Percentiles rank a stretch among this genome's conserved stretches.
Evolutionary conservation across 306 rosid species (phyloP).

Genomic region (Rosa persica): DNA sequence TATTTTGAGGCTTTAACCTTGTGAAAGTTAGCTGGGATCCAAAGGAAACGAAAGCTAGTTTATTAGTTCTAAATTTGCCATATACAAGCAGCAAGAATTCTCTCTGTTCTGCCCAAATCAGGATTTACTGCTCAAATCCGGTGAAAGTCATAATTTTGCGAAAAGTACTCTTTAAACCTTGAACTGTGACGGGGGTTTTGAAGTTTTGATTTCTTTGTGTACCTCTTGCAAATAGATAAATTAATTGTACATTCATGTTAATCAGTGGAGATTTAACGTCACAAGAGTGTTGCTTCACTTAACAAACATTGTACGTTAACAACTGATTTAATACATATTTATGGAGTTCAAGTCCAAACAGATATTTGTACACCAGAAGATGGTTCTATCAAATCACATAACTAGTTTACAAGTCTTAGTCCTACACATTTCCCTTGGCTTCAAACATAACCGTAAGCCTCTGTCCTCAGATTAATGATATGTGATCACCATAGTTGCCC

Average conservation of each 20-base stretch:
- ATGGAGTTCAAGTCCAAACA: constrained; percentile 22
- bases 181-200: not conserved
- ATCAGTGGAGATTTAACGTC: not conserved
- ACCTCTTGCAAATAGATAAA: not conserved
- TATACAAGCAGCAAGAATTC: not conserved
- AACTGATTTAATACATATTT: constrained; percentile 35
- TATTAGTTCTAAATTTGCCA: not conserved
- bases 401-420: constrained; percentile 31
- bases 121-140: not conserved
- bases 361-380: constrained; percentile 50
- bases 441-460: constrained; percentile 15
- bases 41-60: not conserved
- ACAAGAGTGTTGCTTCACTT: not conserved
- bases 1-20: not conserved
- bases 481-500: not conserved
- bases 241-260: not conserved
- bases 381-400: constrained; percentile 39
- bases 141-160: not conserved
- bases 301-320: constrained; percentile 8
- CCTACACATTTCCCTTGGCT: constrained; percentile 26
- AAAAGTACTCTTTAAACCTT: not conserved
- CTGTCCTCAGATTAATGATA: not conserved
- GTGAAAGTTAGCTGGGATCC: not conserved
- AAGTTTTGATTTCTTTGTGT: not conserved
- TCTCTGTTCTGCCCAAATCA: not conserved